Evolutionary conservation across 805 yeast genomes (phyloP).

Genomic region (Ogataea pignaliae): DNA sequence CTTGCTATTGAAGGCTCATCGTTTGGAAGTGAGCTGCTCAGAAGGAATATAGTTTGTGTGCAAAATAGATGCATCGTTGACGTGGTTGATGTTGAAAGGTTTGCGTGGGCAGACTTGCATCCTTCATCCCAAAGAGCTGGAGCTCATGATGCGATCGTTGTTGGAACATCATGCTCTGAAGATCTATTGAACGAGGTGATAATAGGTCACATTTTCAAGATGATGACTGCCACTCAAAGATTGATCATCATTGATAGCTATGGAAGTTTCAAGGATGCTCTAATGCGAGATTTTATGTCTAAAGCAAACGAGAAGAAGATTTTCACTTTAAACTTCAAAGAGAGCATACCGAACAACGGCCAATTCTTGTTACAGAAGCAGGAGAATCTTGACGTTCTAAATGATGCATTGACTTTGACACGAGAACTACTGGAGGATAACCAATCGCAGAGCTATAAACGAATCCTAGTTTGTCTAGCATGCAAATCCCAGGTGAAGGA

Average conservation of each 20-base stretch:
- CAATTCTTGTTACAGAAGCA: slow-evolving; percentile 4
- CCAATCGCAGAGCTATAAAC: background rate
- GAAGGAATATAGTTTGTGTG: background rate
- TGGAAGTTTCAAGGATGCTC: background rate
- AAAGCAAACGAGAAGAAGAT: background rate
- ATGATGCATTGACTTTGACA: background rate
- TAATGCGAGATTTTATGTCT: background rate
- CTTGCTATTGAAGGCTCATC: slow-evolving; percentile 9
- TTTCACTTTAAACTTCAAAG: slow-evolving; percentile 2
- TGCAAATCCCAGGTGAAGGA: slow-evolving; percentile 1
- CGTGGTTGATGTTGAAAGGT: background rate
- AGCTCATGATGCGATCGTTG: background rate
- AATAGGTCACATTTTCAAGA: background rate
- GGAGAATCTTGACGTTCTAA: background rate
- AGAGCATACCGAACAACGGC: background rate
- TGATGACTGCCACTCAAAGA: background rate
- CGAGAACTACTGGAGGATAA: background rate
- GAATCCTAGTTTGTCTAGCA: slow-evolving; percentile 3
- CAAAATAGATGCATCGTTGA: background rate
- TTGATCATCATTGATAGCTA: slow-evolving; percentile 9
- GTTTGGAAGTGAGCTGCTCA: slow-evolving; percentile 6
- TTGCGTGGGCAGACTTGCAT: background rate
- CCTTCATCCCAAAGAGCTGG: background rate
- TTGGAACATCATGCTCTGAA: slow-evolving; percentile 1
- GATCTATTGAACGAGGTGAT: slow-evolving; percentile 3